Evolutionary conservation across 1,284 basidiomycete genomes (phyloP), one percentile per base, ranked within the genome.

Genomic region (Marasmius sp.): DNA sequence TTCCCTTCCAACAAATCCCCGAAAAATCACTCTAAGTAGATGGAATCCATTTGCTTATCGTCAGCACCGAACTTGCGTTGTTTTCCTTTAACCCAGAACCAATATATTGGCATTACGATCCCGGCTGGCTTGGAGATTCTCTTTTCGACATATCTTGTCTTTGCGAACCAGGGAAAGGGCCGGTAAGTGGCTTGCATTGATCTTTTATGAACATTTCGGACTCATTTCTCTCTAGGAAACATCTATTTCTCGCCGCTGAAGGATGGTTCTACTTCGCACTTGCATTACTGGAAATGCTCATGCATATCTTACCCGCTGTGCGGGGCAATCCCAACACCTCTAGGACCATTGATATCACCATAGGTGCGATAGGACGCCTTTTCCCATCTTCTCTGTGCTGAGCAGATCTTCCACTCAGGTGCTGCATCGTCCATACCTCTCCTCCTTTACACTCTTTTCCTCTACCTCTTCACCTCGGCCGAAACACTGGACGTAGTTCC

Each of bases 41-140:
- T 76, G 75, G 75, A 68, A 71, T 76, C 82, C 62, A 74, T 85
- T 68, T 93, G 91, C 74, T 77, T 92, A 64, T 92, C 91, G 43
- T 77, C 84, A 49, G 83, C 87, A 61, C 75, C 87, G 47, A 89
- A 85, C 65, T 81, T 93, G 65, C 90, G 91, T 65, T 93, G 91
- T 71, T 73, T 83, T 64, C 78, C 81, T 49, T 79, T 88, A 64
- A 78, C 80, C 59, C 70, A 66, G 57, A 65, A 39, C 75, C 50
- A 91, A 73, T 79, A 77, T 61, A 74, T 75, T 38, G 67, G 82
- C 49, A 74, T 92, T 58, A 73, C 91, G 63, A 79, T 91, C 62
- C 89, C 89, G 20, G 79, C 86, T 16, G 83, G 74, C 34, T 69
- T 91, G 58, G 88, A 92, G 73, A 70, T 85, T 62, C 66, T 91